These are phyloP conservation scores for Cetraspora pellucida DNA, from an alignment of 192 early-diverging fungal species.

Conservation along the genomic window DNA sequence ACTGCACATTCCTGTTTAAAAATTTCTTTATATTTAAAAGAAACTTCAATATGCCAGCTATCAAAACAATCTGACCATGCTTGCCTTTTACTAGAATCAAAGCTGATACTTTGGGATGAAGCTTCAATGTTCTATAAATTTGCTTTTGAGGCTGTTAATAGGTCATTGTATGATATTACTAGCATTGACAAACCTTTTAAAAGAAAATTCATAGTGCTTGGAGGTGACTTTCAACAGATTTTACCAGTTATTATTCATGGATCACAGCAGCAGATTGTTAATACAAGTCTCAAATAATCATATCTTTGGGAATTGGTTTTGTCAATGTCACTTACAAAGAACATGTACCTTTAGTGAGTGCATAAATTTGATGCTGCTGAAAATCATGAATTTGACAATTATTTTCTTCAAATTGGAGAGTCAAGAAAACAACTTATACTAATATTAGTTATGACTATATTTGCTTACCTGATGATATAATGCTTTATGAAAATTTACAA, in stretches of 20 bases:
- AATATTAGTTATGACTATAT: no score
- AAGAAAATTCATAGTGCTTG: neutral
- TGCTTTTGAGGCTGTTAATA: slow-evolving; percentile 34
- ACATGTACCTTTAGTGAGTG: neutral
- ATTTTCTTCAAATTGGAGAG: no score
- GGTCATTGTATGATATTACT: slow-evolving; percentile 32
- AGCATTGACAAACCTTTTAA: neutral
- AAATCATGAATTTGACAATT: no score
- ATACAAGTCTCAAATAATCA: slow-evolving; percentile 39
- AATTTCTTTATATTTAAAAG: slow-evolving; percentile 33
- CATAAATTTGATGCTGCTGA: no score
- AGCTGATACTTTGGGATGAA: slow-evolving; percentile 45
- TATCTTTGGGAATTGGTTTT: slow-evolving; percentile 12
- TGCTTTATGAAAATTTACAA: no score
- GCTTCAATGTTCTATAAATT: slow-evolving; percentile 32
- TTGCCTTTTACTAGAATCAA: neutral
- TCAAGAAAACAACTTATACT: no score
- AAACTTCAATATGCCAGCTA: slow-evolving; percentile 34
- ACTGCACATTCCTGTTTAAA: slow-evolving; percentile 45
- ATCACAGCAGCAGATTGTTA: neutral
- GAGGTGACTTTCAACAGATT: slow-evolving; percentile 39
- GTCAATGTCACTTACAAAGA: neutral
- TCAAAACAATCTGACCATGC: neutral
- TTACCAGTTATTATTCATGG: slow-evolving; percentile 35
- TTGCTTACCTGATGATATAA: no score